phyloP scores from a whole-genome alignment of 2,329 filamentous ascomycete genomes.

The Penicillium sp. region DNA sequence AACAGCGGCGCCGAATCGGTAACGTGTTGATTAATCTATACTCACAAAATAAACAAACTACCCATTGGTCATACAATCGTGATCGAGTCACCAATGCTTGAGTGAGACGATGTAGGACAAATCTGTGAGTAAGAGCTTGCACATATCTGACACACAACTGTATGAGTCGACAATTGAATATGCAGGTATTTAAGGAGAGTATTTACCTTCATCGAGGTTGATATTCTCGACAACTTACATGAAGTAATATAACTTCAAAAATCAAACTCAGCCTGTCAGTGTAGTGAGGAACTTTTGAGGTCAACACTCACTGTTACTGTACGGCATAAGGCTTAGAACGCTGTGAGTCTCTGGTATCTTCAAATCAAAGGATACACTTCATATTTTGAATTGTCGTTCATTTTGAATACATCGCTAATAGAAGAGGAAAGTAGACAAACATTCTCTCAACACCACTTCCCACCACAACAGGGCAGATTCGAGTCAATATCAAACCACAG shows the following conservation, averaged over 20 bases:
- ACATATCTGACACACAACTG: not conserved
- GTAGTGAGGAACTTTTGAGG: not conserved
- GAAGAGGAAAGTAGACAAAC: not conserved
- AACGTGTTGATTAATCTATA: not conserved
- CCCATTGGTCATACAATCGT: not conserved
- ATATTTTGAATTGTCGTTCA: not conserved
- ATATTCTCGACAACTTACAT: not conserved
- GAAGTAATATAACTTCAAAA: not conserved
- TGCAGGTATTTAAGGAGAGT: not conserved
- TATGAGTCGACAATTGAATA: not conserved
- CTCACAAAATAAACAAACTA: not conserved
- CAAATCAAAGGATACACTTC: not conserved
- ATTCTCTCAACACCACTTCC: not conserved
- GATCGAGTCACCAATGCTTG: not conserved
- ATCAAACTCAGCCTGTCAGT: not conserved
- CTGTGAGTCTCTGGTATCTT: not conserved
- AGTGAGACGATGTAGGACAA: not conserved
- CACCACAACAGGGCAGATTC: not conserved
- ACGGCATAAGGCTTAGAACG: not conserved
- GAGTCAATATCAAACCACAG: not conserved
- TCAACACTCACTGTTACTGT: no score
- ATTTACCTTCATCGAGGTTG: not conserved
- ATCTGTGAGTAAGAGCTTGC: not conserved
- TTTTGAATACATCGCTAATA: not conserved
- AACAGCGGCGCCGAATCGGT: not conserved